Evolutionary conservation across 495 filamentous ascomycete species (phyloP), one percentile per base, ranked within the genome.

Genomic region (Penicillium daleae): DNA sequence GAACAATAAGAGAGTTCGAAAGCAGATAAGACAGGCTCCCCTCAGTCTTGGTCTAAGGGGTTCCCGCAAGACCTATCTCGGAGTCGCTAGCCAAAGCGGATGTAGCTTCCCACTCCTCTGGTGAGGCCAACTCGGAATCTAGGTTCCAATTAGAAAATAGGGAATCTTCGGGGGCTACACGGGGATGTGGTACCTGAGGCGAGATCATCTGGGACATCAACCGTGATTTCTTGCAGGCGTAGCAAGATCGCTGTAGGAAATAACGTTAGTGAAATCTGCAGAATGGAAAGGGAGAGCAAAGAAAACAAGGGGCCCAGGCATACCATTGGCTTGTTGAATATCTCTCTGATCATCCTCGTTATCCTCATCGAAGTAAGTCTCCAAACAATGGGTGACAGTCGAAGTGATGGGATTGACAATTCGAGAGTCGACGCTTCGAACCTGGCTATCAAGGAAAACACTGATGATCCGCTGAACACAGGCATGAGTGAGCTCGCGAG

Each of bases 51-150:
- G 26, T 49, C 62, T 64, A 79, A 42, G 78, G 78, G 39, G 74
- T 71, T 26, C 72, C 76, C n/a, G 66, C 70, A 32, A 78, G 53
- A 22, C 78, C 76, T 64, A 76, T 68, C 27, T 81, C 79, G 19
- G 78, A 80, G 64, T 80, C 79, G 35, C 75, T 79, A 22, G 72
- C 76, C 63, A 81, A 66, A 22, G 64, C 65, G n/a, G 78, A 81
- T 37, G 77, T 73, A 31, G 76, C 74, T 60, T 80, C 79, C 79
- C 79, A 81, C 63, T 79, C 78, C 39, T 81, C 78, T 52, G 72
- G 60, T 56, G 77, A 80, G 61, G 71, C 66, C 39, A 75, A 32
- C 66, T 82, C 76, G 70, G 79, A 79, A 53, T 76, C 78, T 82
- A 76, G 56, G 56, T 17, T 22, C 48, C 15, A 42, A 48, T 64